Percentiles rank a stretch among this genome's conserved stretches.
Evolutionary conservation across 129 eudicot genomes (phyloP).

Genomic region (Lactuca sativa): DNA sequence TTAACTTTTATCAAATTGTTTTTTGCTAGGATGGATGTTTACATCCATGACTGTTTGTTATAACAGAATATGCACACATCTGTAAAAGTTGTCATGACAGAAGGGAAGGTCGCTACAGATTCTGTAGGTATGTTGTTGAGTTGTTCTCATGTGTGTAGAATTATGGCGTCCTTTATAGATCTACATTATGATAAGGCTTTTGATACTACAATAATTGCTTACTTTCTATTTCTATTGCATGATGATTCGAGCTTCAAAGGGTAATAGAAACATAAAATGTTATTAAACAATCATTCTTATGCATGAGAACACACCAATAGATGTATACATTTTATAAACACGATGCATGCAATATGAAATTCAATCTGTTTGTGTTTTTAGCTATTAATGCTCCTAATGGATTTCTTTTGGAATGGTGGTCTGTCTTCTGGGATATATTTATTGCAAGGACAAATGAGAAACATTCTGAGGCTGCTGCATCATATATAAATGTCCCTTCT

Average conservation of each 20-base stretch:
- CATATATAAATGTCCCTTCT: constrained; percentile 74
- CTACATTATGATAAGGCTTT: too few species aligned
- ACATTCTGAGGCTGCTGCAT: constrained; percentile 97
- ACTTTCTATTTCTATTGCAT: neutral
- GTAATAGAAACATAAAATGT: too few species aligned
- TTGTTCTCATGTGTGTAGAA: too few species aligned
- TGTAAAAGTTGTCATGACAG: constrained; percentile 97
- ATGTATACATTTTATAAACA: neutral
- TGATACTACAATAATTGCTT: neutral
- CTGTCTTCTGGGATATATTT: constrained; percentile 98
- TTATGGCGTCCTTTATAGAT: too few species aligned
- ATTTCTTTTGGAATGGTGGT: constrained; percentile 99
- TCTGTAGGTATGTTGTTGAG: constrained; percentile 72
- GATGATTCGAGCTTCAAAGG: neutral
- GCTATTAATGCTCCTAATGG: constrained; percentile 98
- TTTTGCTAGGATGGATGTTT: constrained; percentile 86
- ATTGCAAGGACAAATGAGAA: constrained; percentile 95
- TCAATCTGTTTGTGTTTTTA: neutral
- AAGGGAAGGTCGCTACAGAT: constrained; percentile 97
- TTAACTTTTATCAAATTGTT: constrained; percentile 10
- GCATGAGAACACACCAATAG: too few species aligned
- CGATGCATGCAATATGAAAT: constrained; percentile 4
- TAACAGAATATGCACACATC: constrained; percentile 87
- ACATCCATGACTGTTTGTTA: constrained; percentile 90
- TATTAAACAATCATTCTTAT: too few species aligned